A percentile compares a stretch with the other conserved stretches of the same genome.
phyloP scores from a whole-genome alignment of 768 basidiomycete species.

The Phanerochaete sordida region DNA sequence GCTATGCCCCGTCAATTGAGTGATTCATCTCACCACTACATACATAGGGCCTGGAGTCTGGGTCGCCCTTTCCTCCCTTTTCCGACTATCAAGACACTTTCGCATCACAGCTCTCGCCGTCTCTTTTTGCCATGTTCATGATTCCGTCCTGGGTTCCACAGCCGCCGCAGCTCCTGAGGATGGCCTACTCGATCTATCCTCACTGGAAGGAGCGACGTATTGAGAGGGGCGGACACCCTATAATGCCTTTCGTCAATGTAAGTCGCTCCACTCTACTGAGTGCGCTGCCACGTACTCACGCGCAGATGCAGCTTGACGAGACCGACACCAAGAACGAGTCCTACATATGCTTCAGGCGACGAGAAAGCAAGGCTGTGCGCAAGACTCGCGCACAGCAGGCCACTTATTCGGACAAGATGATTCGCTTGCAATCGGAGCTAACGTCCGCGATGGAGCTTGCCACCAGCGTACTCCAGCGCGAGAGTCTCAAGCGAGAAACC shows the following conservation, averaged over 20 bases:
- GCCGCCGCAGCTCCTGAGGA: conserved; percentile 56
- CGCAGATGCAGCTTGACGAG: conserved; percentile 68
- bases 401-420: conserved; percentile 84
- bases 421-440: conserved; percentile 77
- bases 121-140: conserved; percentile 65
- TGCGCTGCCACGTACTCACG: not conserved
- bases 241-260: conserved; percentile 88
- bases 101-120: conserved; percentile 51
- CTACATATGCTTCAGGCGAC: conserved; percentile 94
- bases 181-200: conserved; percentile 74
- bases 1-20: not conserved
- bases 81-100: conserved; percentile 71
- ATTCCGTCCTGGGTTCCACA: conserved; percentile 69
- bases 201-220: conserved; percentile 88
- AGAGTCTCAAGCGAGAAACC: conserved; percentile 70
- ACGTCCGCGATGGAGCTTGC: conserved; percentile 71
- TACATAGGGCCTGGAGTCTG: conserved; percentile 57
- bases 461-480: conserved; percentile 62
- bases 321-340: conserved; percentile 87
- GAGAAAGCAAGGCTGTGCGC: conserved; percentile 90
- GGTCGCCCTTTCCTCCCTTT: conserved; percentile 69
- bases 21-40: not conserved
- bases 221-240: conserved; percentile 75
- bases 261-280: conserved; percentile 23
- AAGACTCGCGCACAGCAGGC: conserved; percentile 93